phyloP scores from a whole-genome alignment of 1,284 basidiomycete genomes.

The Fistulina hepatica region DNA sequence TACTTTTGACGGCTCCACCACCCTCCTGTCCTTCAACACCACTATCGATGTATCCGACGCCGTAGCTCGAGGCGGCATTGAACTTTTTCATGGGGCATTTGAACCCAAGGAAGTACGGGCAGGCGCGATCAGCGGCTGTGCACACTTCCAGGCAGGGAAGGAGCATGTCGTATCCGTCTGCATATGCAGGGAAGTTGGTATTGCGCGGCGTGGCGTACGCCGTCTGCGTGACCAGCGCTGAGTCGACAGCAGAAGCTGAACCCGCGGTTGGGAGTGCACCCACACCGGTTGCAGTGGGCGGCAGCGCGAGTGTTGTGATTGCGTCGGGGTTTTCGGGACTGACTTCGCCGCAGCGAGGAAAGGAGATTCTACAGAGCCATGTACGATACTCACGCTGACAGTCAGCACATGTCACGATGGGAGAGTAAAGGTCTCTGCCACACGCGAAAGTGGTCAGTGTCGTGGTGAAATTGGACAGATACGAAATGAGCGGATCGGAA shows the following conservation, averaged over 20 bases:
- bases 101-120: slow-evolving; percentile 65
- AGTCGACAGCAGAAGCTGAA: slow-evolving; percentile 24
- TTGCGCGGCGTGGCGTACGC: slow-evolving; percentile 32
- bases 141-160: slow-evolving; percentile 75
- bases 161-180: slow-evolving; percentile 43
- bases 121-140: slow-evolving; percentile 61
- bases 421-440: slow-evolving; percentile 74
- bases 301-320: slow-evolving; percentile 20
- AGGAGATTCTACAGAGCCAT: slow-evolving; percentile 68
- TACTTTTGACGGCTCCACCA: slow-evolving; percentile 37
- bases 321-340: slow-evolving; percentile 24
- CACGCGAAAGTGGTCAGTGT: slow-evolving; percentile 65
- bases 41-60: slow-evolving; percentile 57
- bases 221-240: slow-evolving; percentile 35
- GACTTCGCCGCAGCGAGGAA: slow-evolving; percentile 62
- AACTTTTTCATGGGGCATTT: slow-evolving; percentile 54
- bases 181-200: slow-evolving; percentile 34
- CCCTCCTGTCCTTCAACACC: slow-evolving; percentile 36
- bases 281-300: slow-evolving; percentile 20
- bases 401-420: slow-evolving; percentile 64
- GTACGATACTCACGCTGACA: slow-evolving; percentile 66
- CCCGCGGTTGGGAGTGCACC: slow-evolving; percentile 17
- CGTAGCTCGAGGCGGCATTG: slow-evolving; percentile 65
- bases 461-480: slow-evolving; percentile 64
- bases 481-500: slow-evolving; percentile 39